Base-by-base conservation (phyloP, 306 rosid species). In the Lathyrus aphaca region DNA sequence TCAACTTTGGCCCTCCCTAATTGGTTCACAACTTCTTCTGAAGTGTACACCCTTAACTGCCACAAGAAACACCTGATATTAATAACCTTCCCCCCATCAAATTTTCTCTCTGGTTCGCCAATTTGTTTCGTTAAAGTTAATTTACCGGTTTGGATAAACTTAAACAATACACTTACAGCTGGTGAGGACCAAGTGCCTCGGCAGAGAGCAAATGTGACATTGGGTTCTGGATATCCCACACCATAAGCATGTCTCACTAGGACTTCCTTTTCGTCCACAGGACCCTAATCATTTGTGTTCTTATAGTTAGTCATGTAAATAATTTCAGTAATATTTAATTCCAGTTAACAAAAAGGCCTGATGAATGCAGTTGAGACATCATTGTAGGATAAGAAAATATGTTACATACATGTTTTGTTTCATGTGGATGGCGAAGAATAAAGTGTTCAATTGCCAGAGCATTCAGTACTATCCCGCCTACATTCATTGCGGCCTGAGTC, bases 111-210 rank as follows among this genome's bases (percentile, higher is more conserved):
- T 49, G 25, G 25, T 17, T 49, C 12, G 13, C 17, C 55, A 49
- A 49, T 49, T 17, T 49, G 18, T 45, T 45, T 14, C 21, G 6
- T 15, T n/a, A 3, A n/a, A 45, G 19, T 5, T n/a, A 45, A 6
- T 45, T 45, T 45, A 45, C 51, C 3, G 2, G 3, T n/a, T 45
- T 46, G 27, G 56, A 50, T 49, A 49, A 9, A 49, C 55, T 49
- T 16, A 17, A 49, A 49, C 29, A 7, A 32, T 58, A 65, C 46
- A 80, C 91, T 82, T 81, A 90, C 98, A 7, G 98, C 98, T 16
- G 98, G 98, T 17, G 97, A 88, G 43, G 96, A 88, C 97, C 98
- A 82, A 49, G 89, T 88, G 74, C 98, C 97, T 49, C 98, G 63
- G 66, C 97, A 88, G 4, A 94, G 90, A 35, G 90, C 98, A 71